Percentiles rank a stretch among this genome's conserved stretches.
Conservation (phyloP, 2,329 filamentous ascomycete genomes). For the Endocalyx cinctus region DNA sequence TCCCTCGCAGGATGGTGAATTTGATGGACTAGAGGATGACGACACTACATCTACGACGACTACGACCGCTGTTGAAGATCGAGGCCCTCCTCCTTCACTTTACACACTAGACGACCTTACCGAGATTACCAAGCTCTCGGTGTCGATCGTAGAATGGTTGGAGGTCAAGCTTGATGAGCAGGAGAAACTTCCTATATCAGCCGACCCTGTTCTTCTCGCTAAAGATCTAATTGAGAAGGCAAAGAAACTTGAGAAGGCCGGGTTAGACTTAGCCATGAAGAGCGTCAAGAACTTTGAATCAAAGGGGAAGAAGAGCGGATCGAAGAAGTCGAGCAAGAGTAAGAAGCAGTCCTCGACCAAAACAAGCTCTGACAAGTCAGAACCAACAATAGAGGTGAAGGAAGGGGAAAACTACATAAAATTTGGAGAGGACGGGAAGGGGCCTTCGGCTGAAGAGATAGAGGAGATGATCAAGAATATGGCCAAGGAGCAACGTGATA, state of each 20-base stretch:
- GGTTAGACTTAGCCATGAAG: conserved; percentile 67
- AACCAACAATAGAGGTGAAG: conserved; percentile 38
- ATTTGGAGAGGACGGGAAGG: conserved; percentile 36
- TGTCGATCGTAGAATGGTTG: conserved; percentile 68
- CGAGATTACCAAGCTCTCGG: conserved; percentile 57
- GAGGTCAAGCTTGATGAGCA: conserved; percentile 67
- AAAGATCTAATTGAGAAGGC: conserved; percentile 68
- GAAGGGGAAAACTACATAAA: conserved; percentile 30
- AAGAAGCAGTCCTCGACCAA: conserved; percentile 36
- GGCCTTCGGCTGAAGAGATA: conserved; percentile 43
- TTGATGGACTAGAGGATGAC: conserved; percentile 78
- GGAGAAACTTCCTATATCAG: conserved; percentile 61
- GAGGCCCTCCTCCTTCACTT: conserved; percentile 56
- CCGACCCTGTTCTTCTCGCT: conserved; percentile 69
- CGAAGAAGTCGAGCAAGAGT: conserved; percentile 38
- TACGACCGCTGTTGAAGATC: conserved; percentile 43
- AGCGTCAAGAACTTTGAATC: conserved; percentile 54
- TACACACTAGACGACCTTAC: conserved; percentile 72
- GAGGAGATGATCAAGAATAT: conserved; percentile 50
- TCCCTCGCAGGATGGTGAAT: conserved; percentile 44
- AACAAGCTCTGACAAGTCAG: conserved; percentile 26
- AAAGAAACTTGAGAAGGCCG: conserved; percentile 66
- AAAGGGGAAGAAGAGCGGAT: conserved; percentile 36
- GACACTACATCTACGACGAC: conserved; percentile 30
- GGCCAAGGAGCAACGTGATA: conserved; percentile 26